Base-by-base conservation (phyloP, 1,284 basidiomycete species). In the Apiotrichum brassicae region DNA sequence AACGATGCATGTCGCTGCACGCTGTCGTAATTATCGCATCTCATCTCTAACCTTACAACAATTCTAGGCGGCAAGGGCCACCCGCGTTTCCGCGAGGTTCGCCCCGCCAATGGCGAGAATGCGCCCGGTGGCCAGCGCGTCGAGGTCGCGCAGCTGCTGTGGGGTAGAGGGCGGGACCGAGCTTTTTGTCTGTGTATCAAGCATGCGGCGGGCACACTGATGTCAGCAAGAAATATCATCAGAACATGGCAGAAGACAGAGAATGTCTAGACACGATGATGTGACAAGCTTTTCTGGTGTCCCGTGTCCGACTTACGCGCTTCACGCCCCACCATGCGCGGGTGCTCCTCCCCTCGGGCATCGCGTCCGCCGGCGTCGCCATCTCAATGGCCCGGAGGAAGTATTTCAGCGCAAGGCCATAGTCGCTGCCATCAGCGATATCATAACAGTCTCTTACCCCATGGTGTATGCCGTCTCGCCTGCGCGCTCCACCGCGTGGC, bases 271-370 rank as follows among this genome's bases (percentile, higher is more conserved):
- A n/a, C n/a, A n/a, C n/a, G n/a, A n/a, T n/a, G n/a, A n/a, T n/a
- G n/a, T n/a, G n/a, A n/a, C n/a, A n/a, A n/a, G n/a, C n/a, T n/a
- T n/a, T n/a, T n/a, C n/a, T n/a, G n/a, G n/a, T n/a, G n/a, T n/a
- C n/a, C n/a, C n/a, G n/a, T n/a, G n/a, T 14, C 14, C 28, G 14
- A 77, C 85, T 43, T 60, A 91, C 89, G 52, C 87, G 75, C 68
- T 91, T 90, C 23, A 91, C 79, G 5, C 89, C 90, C 71, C 85
- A 84, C 86, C 89, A 95, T 6, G 87, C 84, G 34, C 71, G 58
- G 4, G 64, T 65, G 13, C 53, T 59, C 19, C 50, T 34, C 11
- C 43, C 38, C 25, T 46, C 47, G 1, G 52, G 40, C 19, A 14
- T 11, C 65, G 71, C 37, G 68, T 23, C 44, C 38, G 84, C 83